Conservation (phyloP, 805 yeast species). For the Kodamaea laetipori region DNA sequence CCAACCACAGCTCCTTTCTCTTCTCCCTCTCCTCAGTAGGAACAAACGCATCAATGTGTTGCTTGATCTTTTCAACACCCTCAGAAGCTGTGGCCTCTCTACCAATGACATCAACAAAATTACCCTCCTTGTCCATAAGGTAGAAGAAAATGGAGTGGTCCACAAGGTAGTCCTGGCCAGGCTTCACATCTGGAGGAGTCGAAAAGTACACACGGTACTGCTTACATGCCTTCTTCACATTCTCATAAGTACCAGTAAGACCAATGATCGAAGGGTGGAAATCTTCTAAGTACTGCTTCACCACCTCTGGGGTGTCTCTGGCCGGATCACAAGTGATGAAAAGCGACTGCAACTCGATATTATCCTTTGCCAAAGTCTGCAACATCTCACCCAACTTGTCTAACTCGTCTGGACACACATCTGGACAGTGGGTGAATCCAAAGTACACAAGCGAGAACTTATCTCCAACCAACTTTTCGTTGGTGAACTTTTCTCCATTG, state of each 20-base stretch:
- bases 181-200: slow-evolving; percentile 92
- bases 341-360: slow-evolving; percentile 74
- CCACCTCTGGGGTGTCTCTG: slow-evolving; percentile 83
- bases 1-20: slow-evolving; percentile 61
- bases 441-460: slow-evolving; percentile 86
- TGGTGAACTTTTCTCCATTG: slow-evolving; percentile 73
- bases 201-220: slow-evolving; percentile 92
- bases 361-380: slow-evolving; percentile 54
- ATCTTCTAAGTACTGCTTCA: slow-evolving; percentile 80
- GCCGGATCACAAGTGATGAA: slow-evolving; percentile 98
- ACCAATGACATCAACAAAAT: slow-evolving; percentile 92
- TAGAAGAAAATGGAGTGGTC: slow-evolving; percentile 98
- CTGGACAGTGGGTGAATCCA: slow-evolving; percentile 98
- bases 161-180: slow-evolving; percentile 94
- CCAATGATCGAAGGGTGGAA: slow-evolving; percentile 91
- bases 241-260: slow-evolving; percentile 86
- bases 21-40: slow-evolving; percentile 71
- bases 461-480: slow-evolving; percentile 67
- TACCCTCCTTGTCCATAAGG: slow-evolving; percentile 97
- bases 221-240: slow-evolving; percentile 82
- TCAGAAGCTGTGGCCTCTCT: slow-evolving; percentile 80
- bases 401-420: slow-evolving; percentile 96
- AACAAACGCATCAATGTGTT: slow-evolving; percentile 72
- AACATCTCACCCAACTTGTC: slow-evolving; percentile 83
- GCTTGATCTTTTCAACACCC: slow-evolving; percentile 75